A percentile compares a stretch with the other conserved stretches of the same genome.
Conservation (phyloP, 805 yeast genomes). For the Suhomyces sp. region DNA sequence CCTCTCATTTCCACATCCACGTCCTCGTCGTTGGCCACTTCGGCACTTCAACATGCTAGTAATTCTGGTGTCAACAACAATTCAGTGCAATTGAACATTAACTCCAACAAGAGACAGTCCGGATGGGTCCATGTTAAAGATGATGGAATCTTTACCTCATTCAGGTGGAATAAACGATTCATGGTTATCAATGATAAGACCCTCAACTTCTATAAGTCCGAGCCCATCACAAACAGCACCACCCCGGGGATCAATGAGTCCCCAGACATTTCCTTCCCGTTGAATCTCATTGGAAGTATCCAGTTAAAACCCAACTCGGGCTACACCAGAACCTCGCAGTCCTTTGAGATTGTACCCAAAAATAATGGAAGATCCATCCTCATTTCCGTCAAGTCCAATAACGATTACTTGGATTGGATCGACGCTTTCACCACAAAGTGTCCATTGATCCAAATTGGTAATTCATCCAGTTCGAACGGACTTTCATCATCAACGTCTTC, state of each 20-base stretch:
- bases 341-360: constrained; percentile 74
- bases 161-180: constrained; percentile 90
- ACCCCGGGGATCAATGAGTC: constrained; percentile 44
- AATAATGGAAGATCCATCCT: constrained; percentile 58
- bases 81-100: constrained; percentile 18
- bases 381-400: constrained; percentile 73
- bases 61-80: background rate
- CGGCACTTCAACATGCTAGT: background rate
- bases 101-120: constrained; percentile 38
- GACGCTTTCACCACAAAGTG: constrained; percentile 82
- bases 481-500: background rate
- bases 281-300: constrained; percentile 36
- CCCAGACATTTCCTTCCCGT: constrained; percentile 40
- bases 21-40: background rate
- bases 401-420: constrained; percentile 85
- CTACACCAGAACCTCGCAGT: constrained; percentile 44
- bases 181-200: constrained; percentile 75
- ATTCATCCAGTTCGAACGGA: constrained; percentile 9
- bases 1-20: background rate
- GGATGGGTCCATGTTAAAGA: constrained; percentile 95
- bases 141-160: constrained; percentile 78
- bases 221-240: constrained; percentile 43
- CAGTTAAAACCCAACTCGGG: constrained; percentile 61
- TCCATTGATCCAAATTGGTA: constrained; percentile 52
- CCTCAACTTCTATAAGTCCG: constrained; percentile 72